phyloP scores from a whole-genome alignment of 1,139 yeast genomes.

The Suhomyces yuchorum region DNA sequence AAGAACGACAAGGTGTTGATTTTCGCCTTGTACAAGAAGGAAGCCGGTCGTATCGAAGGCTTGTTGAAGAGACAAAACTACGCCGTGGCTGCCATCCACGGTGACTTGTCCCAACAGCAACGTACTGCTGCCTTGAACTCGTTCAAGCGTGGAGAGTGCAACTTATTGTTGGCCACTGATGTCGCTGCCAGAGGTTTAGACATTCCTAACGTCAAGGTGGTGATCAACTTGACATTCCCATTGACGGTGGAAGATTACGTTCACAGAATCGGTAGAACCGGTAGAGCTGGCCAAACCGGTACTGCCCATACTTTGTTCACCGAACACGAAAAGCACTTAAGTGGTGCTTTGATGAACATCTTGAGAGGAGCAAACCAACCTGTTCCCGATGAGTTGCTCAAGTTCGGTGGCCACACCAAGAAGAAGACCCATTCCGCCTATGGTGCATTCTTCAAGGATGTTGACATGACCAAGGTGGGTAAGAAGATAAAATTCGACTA shows the following conservation, averaged over 20 bases:
- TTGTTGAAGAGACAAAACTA: slow-evolving; percentile 72
- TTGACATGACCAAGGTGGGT: slow-evolving; percentile 83
- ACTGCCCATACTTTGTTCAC: slow-evolving; percentile 94
- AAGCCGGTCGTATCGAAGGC: slow-evolving; percentile 88
- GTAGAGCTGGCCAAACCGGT: slow-evolving; percentile 97
- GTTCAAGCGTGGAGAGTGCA: slow-evolving; percentile 80
- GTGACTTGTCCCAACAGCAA: slow-evolving; percentile 90
- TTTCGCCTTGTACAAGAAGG: slow-evolving; percentile 94
- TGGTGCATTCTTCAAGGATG: slow-evolving; percentile 94
- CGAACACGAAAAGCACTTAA: slow-evolving; percentile 93
- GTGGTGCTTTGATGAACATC: slow-evolving; percentile 93
- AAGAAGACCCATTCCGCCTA: slow-evolving; percentile 95
- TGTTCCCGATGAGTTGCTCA: slow-evolving; percentile 94
- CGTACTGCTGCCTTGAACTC: slow-evolving; percentile 84
- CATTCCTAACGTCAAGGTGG: slow-evolving; percentile 95
- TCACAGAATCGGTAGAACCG: slow-evolving; percentile 97
- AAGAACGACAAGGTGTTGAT: slow-evolving; percentile 80
- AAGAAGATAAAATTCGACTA: slow-evolving; percentile 83
- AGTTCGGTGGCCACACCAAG: slow-evolving; percentile 96
- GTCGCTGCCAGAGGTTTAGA: slow-evolving; percentile 99
- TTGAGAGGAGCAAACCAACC: slow-evolving; percentile 92
- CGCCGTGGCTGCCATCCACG: slow-evolving; percentile 90
- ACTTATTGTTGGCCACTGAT: slow-evolving; percentile 88
- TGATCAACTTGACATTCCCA: slow-evolving; percentile 95
- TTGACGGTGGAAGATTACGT: slow-evolving; percentile 97